Conservation (phyloP, 495 filamentous ascomycete species). For the Oleoguttula mirabilis region DNA sequence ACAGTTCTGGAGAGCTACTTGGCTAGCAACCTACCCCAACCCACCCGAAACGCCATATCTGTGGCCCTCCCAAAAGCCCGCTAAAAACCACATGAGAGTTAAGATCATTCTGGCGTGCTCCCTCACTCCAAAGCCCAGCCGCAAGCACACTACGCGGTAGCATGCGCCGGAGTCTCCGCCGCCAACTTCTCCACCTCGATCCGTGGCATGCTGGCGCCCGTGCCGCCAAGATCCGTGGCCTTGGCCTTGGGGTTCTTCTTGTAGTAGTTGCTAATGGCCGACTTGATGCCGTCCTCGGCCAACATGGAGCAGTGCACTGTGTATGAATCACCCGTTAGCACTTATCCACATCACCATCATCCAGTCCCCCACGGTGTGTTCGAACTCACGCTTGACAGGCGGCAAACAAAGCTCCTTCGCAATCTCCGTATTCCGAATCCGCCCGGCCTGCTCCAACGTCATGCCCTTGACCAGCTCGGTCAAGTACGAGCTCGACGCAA, state of each 20-base stretch:
- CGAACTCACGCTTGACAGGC: conserved; percentile 74
- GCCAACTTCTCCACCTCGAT: conserved; percentile 33
- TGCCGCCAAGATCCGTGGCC: conserved; percentile 62
- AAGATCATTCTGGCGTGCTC: background rate
- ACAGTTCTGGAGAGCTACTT: background rate
- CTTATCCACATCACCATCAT: background rate
- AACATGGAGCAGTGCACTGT: conserved; percentile 97
- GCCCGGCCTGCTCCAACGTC: conserved; percentile 86
- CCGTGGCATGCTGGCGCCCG: conserved; percentile 40
- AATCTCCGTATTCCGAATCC: conserved; percentile 92
- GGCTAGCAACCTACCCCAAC: too few relatives aligned
- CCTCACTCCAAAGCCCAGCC: too few relatives aligned
- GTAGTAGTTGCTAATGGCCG: conserved; percentile 96
- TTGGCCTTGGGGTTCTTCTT: conserved; percentile 79
- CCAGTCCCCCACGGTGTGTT: too few relatives aligned
- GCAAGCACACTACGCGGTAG: conserved; percentile 4
- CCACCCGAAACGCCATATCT: background rate
- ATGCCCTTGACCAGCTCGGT: conserved; percentile 89
- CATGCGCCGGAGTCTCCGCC: conserved; percentile 14
- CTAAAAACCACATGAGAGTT: background rate
- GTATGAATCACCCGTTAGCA: conserved; percentile 3
- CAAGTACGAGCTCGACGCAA: conserved; percentile 79
- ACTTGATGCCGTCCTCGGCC: conserved; percentile 98
- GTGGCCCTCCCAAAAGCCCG: background rate
- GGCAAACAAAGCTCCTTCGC: conserved; percentile 91